phyloP scores from a whole-genome alignment of 2,329 filamentous ascomycete species.

The Shiraia sp. region DNA sequence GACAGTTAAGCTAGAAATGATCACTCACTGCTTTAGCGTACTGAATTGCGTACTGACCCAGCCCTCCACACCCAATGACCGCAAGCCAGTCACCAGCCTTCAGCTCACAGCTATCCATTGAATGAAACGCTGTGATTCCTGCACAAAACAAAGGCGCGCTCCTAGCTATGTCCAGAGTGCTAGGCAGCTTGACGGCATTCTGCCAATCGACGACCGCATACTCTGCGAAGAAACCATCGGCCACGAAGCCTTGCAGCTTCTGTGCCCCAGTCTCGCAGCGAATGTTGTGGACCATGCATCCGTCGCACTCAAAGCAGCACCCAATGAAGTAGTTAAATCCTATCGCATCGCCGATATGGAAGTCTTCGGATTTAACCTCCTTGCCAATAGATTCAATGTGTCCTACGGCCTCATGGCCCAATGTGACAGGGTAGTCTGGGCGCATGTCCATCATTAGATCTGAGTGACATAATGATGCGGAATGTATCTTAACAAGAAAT shows the following conservation, averaged over 20 bases:
- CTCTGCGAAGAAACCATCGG: conserved; percentile 54
- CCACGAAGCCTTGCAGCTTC: conserved; percentile 49
- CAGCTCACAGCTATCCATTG: conserved; percentile 37
- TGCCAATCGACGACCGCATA: conserved; percentile 53
- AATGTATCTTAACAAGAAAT: conserved; percentile 36
- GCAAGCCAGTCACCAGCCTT: conserved; percentile 46
- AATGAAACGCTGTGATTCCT: conserved; percentile 50
- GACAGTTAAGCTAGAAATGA: background rate
- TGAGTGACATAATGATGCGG: conserved; percentile 37
- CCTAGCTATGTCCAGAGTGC: conserved; percentile 39
- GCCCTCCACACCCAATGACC: conserved; percentile 51
- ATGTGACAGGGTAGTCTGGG: conserved; percentile 35
- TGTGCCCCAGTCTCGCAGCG: conserved; percentile 46
- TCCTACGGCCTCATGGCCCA: conserved; percentile 55
- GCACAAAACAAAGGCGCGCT: conserved; percentile 55
- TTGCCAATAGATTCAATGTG: conserved; percentile 45
- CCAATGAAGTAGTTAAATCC: conserved; percentile 54
- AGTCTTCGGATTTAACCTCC: conserved; percentile 44
- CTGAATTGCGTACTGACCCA: conserved; percentile 53
- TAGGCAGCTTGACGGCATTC: conserved; percentile 49
- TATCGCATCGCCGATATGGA: conserved; percentile 50
- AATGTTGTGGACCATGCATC: conserved; percentile 52
- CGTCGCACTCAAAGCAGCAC: conserved; percentile 53
- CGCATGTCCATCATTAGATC: conserved; percentile 31
- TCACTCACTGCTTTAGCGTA: conserved; percentile 49